Conservation (phyloP, 2,329 filamentous ascomycete species). For the Scorias spongiosa region DNA sequence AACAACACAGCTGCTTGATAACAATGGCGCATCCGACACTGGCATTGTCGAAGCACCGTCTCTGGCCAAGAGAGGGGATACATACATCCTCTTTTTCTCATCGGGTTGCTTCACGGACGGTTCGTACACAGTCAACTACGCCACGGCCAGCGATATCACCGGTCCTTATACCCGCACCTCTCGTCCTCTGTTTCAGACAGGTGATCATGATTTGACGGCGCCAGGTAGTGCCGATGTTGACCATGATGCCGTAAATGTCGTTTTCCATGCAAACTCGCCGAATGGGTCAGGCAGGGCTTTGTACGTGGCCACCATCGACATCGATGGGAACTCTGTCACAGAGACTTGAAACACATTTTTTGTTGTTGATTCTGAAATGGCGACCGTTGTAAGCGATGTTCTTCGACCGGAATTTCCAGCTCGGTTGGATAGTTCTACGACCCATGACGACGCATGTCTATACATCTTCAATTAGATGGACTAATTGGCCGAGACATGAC, state of each 20-base stretch:
- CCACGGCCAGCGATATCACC: slow-evolving; percentile 9
- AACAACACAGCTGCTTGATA: slow-evolving; percentile 15
- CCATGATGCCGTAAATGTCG: slow-evolving; percentile 15
- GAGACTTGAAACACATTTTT: too few species aligned
- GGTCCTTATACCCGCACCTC: slow-evolving; percentile 11
- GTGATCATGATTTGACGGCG: slow-evolving; percentile 12
- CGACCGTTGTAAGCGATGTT: not conserved
- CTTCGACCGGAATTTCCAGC: slow-evolving; percentile 38
- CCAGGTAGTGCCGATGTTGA: slow-evolving; percentile 19
- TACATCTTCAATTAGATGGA: too few species aligned
- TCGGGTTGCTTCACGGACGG: slow-evolving; percentile 10
- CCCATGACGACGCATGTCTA: too few species aligned
- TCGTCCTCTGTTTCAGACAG: slow-evolving; percentile 12
- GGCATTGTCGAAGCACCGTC: slow-evolving; percentile 20
- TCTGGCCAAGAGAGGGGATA: slow-evolving; percentile 13
- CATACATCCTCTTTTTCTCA: slow-evolving; percentile 17
- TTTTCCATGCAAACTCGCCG: slow-evolving; percentile 18
- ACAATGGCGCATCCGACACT: slow-evolving; percentile 15
- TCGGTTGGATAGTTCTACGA: too few species aligned
- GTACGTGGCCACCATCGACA: slow-evolving; percentile 9
- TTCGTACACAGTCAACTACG: slow-evolving; percentile 17
- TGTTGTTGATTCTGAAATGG: not conserved
- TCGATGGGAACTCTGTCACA: slow-evolving; percentile 7
- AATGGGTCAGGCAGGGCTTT: slow-evolving; percentile 8
- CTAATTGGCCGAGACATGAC: too few species aligned